Conservation (phyloP, 148 eudicot genomes). For the Amaranthus palmeri region DNA sequence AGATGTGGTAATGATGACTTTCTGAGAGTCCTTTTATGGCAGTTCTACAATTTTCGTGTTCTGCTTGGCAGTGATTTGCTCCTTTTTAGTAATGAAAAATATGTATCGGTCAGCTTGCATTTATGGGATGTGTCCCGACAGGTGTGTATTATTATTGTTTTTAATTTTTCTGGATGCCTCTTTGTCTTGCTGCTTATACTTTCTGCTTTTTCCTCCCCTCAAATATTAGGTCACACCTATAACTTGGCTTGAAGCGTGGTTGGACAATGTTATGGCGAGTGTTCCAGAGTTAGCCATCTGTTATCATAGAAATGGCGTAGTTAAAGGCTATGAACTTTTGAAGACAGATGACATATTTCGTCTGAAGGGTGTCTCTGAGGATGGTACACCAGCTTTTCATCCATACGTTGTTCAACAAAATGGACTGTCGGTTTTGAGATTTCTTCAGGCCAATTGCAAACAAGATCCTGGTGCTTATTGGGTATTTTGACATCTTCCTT, state of each 20-base stretch:
- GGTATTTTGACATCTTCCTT: slow-evolving; percentile 39
- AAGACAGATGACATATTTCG: slow-evolving; percentile 93
- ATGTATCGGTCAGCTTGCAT: slow-evolving; percentile 93
- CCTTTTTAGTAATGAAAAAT: slow-evolving; percentile 87
- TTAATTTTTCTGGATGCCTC: neutral
- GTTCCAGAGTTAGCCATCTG: slow-evolving; percentile 98
- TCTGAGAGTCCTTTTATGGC: slow-evolving; percentile 80
- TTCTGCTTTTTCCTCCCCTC: neutral
- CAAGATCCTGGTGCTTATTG: slow-evolving; percentile 99
- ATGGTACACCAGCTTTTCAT: slow-evolving; percentile 91
- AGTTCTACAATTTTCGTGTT: slow-evolving; percentile 96
- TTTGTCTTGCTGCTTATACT: slow-evolving; percentile 3
- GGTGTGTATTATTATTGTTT: slow-evolving; percentile 32
- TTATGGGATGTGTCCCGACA: slow-evolving; percentile 96
- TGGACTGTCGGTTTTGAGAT: slow-evolving; percentile 89
- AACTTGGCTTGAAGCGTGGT: slow-evolving; percentile 99
- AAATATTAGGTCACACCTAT: slow-evolving; percentile 71
- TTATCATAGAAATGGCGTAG: slow-evolving; percentile 95
- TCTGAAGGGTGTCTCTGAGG: slow-evolving; percentile 81
- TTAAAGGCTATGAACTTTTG: slow-evolving; percentile 92
- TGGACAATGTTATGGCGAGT: slow-evolving; percentile 97
- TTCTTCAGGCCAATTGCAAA: slow-evolving; percentile 92
- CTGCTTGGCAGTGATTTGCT: slow-evolving; percentile 95
- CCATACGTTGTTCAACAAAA: slow-evolving; percentile 94
- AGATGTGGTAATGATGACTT: slow-evolving; percentile 62